These are phyloP conservation scores for Helotiales sp. DNA, from an alignment of 2,329 filamentous ascomycete species.

Conservation along the genomic window DNA sequence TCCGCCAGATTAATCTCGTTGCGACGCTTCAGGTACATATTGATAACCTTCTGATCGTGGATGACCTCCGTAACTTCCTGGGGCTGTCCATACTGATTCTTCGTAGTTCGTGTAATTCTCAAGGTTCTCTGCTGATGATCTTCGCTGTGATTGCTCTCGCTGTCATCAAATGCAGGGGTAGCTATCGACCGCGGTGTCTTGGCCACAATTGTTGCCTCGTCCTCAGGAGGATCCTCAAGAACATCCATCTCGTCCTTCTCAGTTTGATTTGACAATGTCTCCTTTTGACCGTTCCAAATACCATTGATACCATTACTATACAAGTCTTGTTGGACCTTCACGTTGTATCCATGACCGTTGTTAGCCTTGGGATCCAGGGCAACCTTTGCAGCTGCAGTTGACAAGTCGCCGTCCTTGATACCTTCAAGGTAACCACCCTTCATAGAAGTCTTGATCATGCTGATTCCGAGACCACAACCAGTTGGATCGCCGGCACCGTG, in stretches of 20 bases:
- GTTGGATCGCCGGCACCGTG: constrained; percentile 96
- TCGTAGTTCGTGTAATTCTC: constrained; percentile 73
- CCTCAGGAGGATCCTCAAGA: constrained; percentile 52
- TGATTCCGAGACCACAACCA: constrained; percentile 90
- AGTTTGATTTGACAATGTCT: constrained; percentile 73
- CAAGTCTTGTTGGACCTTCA: constrained; percentile 88
- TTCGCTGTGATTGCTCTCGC: constrained; percentile 73
- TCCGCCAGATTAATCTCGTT: constrained; percentile 51
- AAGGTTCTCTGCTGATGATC: constrained; percentile 71
- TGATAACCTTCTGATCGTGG: constrained; percentile 84
- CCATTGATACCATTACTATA: constrained; percentile 90
- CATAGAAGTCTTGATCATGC: constrained; percentile 98
- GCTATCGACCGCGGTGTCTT: constrained; percentile 71
- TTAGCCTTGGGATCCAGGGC: constrained; percentile 89
- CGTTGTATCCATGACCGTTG: constrained; percentile 96
- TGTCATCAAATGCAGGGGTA: constrained; percentile 74
- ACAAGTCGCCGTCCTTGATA: constrained; percentile 64
- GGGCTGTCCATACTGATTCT: constrained; percentile 67
- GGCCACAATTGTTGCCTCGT: constrained; percentile 52
- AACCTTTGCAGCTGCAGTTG: constrained; percentile 60
- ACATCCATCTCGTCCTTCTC: constrained; percentile 67
- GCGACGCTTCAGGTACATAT: constrained; percentile 82
- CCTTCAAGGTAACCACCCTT: constrained; percentile 93
- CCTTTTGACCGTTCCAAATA: constrained; percentile 90
- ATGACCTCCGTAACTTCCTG: constrained; percentile 64